Evolutionary conservation across 768 basidiomycete species (phyloP).

Genomic region (Gymnopilus dilepis): DNA sequence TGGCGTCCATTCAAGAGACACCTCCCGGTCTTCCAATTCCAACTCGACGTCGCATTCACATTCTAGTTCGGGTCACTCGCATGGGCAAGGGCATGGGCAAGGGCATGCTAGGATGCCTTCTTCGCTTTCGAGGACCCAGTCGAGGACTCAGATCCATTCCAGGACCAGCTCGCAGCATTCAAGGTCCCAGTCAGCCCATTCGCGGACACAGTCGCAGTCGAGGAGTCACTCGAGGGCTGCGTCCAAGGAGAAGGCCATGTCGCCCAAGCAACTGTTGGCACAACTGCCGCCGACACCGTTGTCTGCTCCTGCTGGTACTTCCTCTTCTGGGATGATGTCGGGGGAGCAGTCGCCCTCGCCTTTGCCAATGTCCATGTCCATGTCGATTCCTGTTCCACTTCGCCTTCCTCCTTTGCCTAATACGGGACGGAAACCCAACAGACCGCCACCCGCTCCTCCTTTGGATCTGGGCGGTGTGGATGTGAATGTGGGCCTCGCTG

Average conservation of each 20-base stretch:
- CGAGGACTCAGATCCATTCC: background rate
- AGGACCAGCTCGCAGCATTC: conserved; percentile 1
- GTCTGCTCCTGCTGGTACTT: background rate
- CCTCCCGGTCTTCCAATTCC: conserved; percentile 7
- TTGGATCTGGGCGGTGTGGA: conserved; percentile 12
- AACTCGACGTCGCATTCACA: conserved; percentile 3
- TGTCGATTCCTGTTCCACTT: conserved; percentile 15
- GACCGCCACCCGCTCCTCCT: conserved; percentile 27
- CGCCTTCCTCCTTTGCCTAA: conserved; percentile 1
- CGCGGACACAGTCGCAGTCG: background rate
- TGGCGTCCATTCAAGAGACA: conserved; percentile 1
- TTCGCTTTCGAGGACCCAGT: conserved; percentile 1
- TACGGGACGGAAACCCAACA: conserved; percentile 7
- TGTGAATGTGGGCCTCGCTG: background rate
- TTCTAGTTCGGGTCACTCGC: conserved; percentile 7
- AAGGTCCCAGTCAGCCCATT: background rate
- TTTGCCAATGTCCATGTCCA: conserved; percentile 2
- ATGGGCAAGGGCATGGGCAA: too few relatives aligned
- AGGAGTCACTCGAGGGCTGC: background rate
- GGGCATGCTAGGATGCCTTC: background rate
- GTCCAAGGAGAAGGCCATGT: conserved; percentile 4
- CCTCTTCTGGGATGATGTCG: background rate
- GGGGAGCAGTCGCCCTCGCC: background rate
- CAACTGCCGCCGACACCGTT: background rate
- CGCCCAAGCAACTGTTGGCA: background rate